A percentile compares a stretch with the other conserved stretches of the same genome.
These are phyloP conservation scores for Berberis thunbergii DNA, from an alignment of 164 flowering plant species.

Conservation along the genomic window DNA sequence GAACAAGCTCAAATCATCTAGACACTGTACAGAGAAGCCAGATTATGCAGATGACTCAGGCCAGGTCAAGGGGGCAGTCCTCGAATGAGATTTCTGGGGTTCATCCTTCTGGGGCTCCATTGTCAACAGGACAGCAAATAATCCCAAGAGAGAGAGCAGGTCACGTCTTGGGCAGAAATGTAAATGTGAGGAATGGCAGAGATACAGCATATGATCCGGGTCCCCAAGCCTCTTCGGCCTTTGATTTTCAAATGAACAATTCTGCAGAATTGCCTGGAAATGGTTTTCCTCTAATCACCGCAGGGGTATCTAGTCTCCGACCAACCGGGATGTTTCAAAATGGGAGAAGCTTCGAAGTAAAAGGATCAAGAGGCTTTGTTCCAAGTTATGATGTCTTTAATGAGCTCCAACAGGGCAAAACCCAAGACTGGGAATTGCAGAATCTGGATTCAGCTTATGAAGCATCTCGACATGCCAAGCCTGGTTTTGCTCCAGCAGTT, in stretches of 20 bases:
- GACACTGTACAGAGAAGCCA: conserved; percentile 26
- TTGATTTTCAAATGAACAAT: conserved; percentile 37
- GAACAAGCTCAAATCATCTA: conserved; percentile 8
- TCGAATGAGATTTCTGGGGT: conserved; percentile 23
- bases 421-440: conserved; percentile 46
- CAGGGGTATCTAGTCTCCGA: conserved; percentile 23
- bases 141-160: conserved; percentile 27
- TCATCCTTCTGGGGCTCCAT: conserved; percentile 25
- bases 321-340: conserved; percentile 34
- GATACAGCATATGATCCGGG: conserved; percentile 24
- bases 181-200: conserved; percentile 23
- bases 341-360: conserved; percentile 36
- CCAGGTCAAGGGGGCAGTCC: conserved; percentile 35
- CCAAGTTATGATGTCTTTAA: conserved; percentile 49
- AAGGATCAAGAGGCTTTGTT: conserved; percentile 31
- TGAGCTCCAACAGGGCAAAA: conserved; percentile 35
- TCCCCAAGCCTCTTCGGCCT: conserved; percentile 34
- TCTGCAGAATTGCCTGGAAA: conserved; percentile 34
- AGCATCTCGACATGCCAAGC: conserved; percentile 24
- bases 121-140: conserved; percentile 34
- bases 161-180: conserved; percentile 32
- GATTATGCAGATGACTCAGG: conserved; percentile 48
- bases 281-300: conserved; percentile 39
- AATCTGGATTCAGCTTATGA: conserved; percentile 30
- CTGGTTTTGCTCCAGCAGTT: conserved; percentile 26